These are phyloP conservation scores for Rhizopogon vinicolor DNA, from an alignment of 768 basidiomycete genomes.

Conservation along the genomic window DNA sequence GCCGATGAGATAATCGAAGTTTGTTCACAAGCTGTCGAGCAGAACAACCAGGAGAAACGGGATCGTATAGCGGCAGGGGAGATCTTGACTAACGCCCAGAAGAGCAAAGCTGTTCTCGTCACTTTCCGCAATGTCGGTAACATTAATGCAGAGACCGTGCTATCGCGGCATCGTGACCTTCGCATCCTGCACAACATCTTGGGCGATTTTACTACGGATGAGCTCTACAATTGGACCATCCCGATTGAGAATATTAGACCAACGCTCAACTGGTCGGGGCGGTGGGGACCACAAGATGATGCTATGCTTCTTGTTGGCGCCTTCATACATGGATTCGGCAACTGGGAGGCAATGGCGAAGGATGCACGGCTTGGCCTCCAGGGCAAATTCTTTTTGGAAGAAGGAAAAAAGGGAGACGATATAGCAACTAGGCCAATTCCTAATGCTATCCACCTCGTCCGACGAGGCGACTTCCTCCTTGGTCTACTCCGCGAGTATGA, in stretches of 20 bases:
- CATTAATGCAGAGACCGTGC: constrained; percentile 97
- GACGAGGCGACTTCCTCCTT: constrained; percentile 92
- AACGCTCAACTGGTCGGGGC: constrained; percentile 93
- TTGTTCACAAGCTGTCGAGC: constrained; percentile 78
- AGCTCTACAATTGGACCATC: constrained; percentile 79
- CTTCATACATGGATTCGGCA: constrained; percentile 90
- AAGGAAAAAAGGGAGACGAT: constrained; percentile 93
- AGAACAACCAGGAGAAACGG: constrained; percentile 79
- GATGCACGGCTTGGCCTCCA: constrained; percentile 78
- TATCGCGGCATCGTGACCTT: constrained; percentile 85
- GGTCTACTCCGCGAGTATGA: constrained; percentile 81
- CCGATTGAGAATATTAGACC: constrained; percentile 93
- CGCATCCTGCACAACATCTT: constrained; percentile 83
- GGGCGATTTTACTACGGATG: constrained; percentile 51
- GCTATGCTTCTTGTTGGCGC: constrained; percentile 94
- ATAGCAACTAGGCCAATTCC: constrained; percentile 84
- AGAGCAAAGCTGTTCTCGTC: constrained; percentile 95
- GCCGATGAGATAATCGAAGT: constrained; percentile 90
- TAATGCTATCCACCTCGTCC: constrained; percentile 96
- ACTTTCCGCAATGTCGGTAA: constrained; percentile 85
- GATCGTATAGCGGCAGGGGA: constrained; percentile 76
- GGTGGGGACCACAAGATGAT: constrained; percentile 91
- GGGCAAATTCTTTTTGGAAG: constrained; percentile 97
- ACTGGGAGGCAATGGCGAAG: constrained; percentile 94
- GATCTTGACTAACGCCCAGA: constrained; percentile 86